Percentiles rank a stretch among this genome's conserved stretches.
Conservation (phyloP, 2,329 filamentous ascomycete species). For the Stachybotrys elegans region DNA sequence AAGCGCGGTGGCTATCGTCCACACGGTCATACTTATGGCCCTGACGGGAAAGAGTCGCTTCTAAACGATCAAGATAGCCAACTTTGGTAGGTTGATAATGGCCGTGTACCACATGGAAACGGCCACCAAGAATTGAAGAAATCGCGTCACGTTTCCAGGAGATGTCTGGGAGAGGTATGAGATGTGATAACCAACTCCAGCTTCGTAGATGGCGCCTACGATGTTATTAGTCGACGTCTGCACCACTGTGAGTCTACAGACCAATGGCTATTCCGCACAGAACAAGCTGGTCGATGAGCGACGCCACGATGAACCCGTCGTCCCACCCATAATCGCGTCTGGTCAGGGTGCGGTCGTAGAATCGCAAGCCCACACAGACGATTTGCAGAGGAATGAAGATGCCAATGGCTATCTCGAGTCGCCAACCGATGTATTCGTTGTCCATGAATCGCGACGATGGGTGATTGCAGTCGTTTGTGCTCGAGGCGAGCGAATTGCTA, state of each 20-base stretch:
- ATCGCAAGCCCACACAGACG: background rate
- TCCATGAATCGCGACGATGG: no score
- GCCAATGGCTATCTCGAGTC: background rate
- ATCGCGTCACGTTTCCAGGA: background rate
- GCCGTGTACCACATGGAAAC: background rate
- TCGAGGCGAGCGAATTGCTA: no score
- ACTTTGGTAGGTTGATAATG: background rate
- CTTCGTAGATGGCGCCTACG: background rate
- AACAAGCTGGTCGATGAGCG: background rate
- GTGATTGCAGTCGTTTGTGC: no score
- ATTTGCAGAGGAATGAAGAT: background rate
- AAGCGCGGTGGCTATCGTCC: background rate
- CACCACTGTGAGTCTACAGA: no score
- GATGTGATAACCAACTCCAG: background rate
- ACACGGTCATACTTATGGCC: background rate
- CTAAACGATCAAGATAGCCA: background rate
- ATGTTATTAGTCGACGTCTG: no score
- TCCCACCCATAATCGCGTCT: background rate
- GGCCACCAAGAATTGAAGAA: background rate
- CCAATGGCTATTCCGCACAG: background rate
- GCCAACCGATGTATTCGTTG: background rate
- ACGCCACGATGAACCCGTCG: background rate
- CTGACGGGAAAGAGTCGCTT: background rate
- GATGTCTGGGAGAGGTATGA: background rate
- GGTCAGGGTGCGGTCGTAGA: background rate